Evolutionary conservation across 805 yeast species (phyloP).

Genomic region (Candida succiphila): DNA sequence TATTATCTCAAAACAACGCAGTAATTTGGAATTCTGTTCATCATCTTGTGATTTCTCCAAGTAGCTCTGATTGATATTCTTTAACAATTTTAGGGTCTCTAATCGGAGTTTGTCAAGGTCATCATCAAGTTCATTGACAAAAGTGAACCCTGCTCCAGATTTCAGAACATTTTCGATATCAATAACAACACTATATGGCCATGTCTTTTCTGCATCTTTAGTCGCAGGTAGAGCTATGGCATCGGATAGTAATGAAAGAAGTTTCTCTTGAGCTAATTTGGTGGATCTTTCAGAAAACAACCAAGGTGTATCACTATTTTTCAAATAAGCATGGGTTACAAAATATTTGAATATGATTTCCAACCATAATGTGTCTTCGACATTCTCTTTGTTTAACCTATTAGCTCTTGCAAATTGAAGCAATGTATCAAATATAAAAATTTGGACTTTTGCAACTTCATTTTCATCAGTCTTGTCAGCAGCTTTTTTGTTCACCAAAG

Average conservation of each 20-base stretch:
- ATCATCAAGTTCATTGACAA: too few relatives aligned
- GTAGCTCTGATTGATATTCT: not conserved
- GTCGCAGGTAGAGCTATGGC: conserved; percentile 8
- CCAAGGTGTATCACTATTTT: conserved; percentile 6
- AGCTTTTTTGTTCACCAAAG: conserved; percentile 5
- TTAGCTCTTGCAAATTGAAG: conserved; percentile 20
- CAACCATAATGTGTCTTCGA: conserved; percentile 2
- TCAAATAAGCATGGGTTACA: conserved; percentile 16
- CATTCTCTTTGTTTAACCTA: conserved; percentile 6
- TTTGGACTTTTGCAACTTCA: conserved; percentile 13
- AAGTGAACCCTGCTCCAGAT: too few relatives aligned
- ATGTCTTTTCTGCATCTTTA: conserved; percentile 14
- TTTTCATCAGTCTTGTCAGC: too few relatives aligned
- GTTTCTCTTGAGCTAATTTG: conserved; percentile 44
- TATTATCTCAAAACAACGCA: conserved; percentile 58
- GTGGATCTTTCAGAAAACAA: conserved; percentile 23
- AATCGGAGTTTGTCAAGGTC: too few relatives aligned
- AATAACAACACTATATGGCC: too few relatives aligned
- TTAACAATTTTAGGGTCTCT: conserved; percentile 20
- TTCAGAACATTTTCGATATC: too few relatives aligned
- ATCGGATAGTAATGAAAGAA: conserved; percentile 53
- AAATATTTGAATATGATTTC: conserved; percentile 8
- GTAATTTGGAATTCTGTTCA: conserved; percentile 20
- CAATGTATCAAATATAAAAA: conserved; percentile 17
- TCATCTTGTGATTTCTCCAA: conserved; percentile 9